Percentiles rank a stretch among this genome's conserved stretches.
phyloP scores from a whole-genome alignment of 192 early-diverging fungal genomes.

The Phlyctochytrium planicorne region DNA sequence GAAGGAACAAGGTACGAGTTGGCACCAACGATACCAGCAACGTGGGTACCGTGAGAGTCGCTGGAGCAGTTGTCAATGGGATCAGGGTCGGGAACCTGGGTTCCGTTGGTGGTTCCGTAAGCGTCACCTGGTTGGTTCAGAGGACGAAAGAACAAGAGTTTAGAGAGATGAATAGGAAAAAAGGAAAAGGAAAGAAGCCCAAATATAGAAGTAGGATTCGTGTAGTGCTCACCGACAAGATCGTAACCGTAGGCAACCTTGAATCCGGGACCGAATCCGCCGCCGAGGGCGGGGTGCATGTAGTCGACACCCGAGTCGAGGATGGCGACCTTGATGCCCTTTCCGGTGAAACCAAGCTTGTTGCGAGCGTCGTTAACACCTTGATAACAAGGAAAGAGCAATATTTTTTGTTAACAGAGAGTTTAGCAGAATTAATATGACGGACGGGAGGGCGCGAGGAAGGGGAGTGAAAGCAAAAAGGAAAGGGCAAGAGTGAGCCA shows the following conservation, averaged over 20 bases:
- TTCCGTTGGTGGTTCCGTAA: not conserved
- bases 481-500: too few species aligned
- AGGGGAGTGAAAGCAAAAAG: too few species aligned
- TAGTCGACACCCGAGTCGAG: conserved; percentile 54
- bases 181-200: conserved; percentile 1
- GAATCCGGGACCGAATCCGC: conserved; percentile 38
- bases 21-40: conserved; percentile 48
- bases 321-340: conserved; percentile 50
- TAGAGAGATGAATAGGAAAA: not conserved
- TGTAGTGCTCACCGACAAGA: conserved; percentile 44
- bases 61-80: conserved; percentile 44
- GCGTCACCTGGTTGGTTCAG: not conserved
- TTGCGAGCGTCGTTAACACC: conserved; percentile 32
- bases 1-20: conserved; percentile 29
- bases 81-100: conserved; percentile 27
- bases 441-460: not conserved
- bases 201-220: too few species aligned
- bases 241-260: conserved; percentile 43
- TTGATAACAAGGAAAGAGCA: too few species aligned
- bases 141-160: too few species aligned
- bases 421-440: conserved; percentile 11
- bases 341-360: conserved; percentile 35
- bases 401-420: too few species aligned
- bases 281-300: conserved; percentile 52
- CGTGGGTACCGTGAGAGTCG: conserved; percentile 50